Evolutionary conservation across 2,329 filamentous ascomycete genomes (phyloP).

Genomic region (Hymenoscyphus linearis): DNA sequence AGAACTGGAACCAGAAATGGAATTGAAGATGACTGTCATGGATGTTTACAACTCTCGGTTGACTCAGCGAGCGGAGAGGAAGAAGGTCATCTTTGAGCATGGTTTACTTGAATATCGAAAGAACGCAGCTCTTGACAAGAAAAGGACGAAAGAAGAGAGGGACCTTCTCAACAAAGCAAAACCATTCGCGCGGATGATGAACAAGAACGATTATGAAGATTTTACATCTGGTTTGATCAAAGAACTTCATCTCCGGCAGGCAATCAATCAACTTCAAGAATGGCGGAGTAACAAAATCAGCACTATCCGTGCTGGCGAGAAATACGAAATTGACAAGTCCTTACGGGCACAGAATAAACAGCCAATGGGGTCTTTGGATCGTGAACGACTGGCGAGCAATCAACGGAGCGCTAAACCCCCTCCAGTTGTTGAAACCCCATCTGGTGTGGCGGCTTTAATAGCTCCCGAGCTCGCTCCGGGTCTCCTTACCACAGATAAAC

Average conservation of each 20-base stretch:
- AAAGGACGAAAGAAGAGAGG: conserved; percentile 88
- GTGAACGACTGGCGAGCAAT: conserved; percentile 66
- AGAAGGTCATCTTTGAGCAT: conserved; percentile 96
- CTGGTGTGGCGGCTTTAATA: conserved; percentile 71
- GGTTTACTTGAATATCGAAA: conserved; percentile 89
- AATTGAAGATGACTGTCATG: conserved; percentile 96
- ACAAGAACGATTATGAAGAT: conserved; percentile 80
- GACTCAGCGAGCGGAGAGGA: conserved; percentile 85
- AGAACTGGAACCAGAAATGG: conserved; percentile 90
- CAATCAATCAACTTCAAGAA: conserved; percentile 86
- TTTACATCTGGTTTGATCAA: conserved; percentile 82
- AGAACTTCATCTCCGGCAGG: conserved; percentile 85
- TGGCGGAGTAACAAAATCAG: conserved; percentile 84
- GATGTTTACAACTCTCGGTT: conserved; percentile 94
- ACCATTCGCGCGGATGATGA: conserved; percentile 96
- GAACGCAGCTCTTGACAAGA: conserved; percentile 86
- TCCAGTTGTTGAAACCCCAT: conserved; percentile 61
- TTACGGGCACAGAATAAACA: conserved; percentile 63
- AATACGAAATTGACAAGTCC: conserved; percentile 87
- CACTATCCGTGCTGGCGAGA: conserved; percentile 80
- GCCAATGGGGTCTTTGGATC: conserved; percentile 77
- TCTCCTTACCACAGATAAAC: conserved; percentile 36
- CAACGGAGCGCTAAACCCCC: conserved; percentile 64
- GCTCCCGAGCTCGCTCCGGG: conserved; percentile 66
- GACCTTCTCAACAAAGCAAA: conserved; percentile 91